Evolutionary conservation across 2,329 filamentous ascomycete species (phyloP), one percentile per base, ranked within the genome.

Genomic region (Lachnellula suecica): DNA sequence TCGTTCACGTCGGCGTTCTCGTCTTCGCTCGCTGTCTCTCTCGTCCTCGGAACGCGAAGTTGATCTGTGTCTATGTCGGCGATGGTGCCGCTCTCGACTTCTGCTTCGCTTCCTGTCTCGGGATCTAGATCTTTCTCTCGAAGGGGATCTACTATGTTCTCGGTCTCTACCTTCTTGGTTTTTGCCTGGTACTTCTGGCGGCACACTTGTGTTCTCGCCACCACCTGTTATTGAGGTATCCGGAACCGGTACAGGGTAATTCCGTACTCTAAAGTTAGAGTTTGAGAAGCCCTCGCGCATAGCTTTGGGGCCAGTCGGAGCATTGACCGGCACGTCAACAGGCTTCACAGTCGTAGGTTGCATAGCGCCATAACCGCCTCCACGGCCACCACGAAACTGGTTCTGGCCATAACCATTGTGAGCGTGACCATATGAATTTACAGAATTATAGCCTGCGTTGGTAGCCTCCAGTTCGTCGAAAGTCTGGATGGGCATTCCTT

Each of bases 221-320:
- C 44, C 52, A 56, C 59, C 49, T 35, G 55, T 42, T 52, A 53
- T 60, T 13, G 60, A 63, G 47, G 23, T 60, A 44, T 63, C 63
- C 50, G 67, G 66, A 44, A 66, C 69, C 47, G 67, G 63, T 45
- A 65, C 63, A 15, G 72, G 68, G 53, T 74, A 74, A 17, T 69
- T 59, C 46, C 63, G 56, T 23, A 56, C 63, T 56, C 83, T 75
- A 68, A 85, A 81, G 60, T 88, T 89, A 52, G 87, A 92, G 69
- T 95, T 95, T 47, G 89, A 88, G 10, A 91, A 76, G 25, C 91
- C 91, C 71, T 94, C 88, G 58, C 93, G 83, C 90, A 97, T 96
- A 17, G 94, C 94, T 72, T 94, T 92, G 44, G 94, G 94, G 9
- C 92, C 94, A 49, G 88, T 96, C 24, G 94, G 94, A 24, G 94